Percentiles rank a stretch among this genome's conserved stretches.
phyloP scores from a whole-genome alignment of 2,329 filamentous ascomycete genomes.

The Hypoxylon sp. region DNA sequence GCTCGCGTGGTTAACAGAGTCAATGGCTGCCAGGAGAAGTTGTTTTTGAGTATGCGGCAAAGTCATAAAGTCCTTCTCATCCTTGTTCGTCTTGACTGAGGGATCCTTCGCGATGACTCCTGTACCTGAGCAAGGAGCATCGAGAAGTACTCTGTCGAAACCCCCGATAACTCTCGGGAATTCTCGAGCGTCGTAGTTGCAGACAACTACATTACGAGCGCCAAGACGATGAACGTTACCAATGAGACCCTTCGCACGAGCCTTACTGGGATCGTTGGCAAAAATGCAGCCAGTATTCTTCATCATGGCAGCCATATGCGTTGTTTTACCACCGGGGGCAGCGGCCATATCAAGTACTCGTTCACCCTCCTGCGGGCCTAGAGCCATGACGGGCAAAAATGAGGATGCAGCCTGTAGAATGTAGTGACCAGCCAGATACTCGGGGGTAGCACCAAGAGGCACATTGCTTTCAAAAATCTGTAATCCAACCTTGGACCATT shows the following conservation, averaged over 20 bases:
- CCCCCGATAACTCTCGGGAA: slow-evolving; percentile 96
- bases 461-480: slow-evolving; percentile 85
- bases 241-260: slow-evolving; percentile 94
- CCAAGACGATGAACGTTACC: slow-evolving; percentile 97
- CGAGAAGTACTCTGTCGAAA: slow-evolving; percentile 93
- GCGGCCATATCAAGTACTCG: slow-evolving; percentile 94
- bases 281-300: slow-evolving; percentile 97
- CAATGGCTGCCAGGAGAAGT: slow-evolving; percentile 90
- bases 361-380: slow-evolving; percentile 94
- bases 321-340: slow-evolving; percentile 95
- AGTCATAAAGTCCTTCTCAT: slow-evolving; percentile 92
- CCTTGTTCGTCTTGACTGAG: slow-evolving; percentile 98
- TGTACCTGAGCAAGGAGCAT: slow-evolving; percentile 96
- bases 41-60: slow-evolving; percentile 97
- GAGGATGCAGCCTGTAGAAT: slow-evolving; percentile 97
- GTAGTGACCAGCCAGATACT: slow-evolving; percentile 97
- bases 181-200: slow-evolving; percentile 93
- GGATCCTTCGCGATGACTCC: slow-evolving; percentile 98
- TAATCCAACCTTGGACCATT: slow-evolving; percentile 98
- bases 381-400: slow-evolving; percentile 97
- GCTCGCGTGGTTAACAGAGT: slow-evolving; percentile 91
- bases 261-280: slow-evolving; percentile 96
- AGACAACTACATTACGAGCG: slow-evolving; percentile 93
- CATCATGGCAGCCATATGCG: slow-evolving; percentile 96
- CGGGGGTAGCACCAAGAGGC: slow-evolving; percentile 92